Percentiles rank a stretch among this genome's conserved stretches.
These are phyloP conservation scores for Gossypium schwendimanii DNA, from an alignment of 441 rosid genomes.

Conservation along the genomic window DNA sequence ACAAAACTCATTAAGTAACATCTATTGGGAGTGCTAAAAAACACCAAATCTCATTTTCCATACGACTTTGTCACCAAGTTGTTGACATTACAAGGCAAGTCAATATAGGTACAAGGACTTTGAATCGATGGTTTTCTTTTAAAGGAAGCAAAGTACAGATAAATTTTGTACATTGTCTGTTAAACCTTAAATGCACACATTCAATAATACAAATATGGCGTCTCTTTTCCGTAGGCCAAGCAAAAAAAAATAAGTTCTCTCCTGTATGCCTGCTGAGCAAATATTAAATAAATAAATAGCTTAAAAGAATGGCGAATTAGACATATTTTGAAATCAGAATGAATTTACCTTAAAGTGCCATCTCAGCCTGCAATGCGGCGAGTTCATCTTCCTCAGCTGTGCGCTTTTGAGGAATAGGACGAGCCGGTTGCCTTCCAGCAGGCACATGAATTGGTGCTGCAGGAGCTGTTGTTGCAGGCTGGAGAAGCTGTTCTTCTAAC, in stretches of 20 bases:
- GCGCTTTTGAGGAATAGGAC: neutral
- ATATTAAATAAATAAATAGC: neutral
- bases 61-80: neutral
- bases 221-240: neutral
- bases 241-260: neutral
- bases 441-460: neutral
- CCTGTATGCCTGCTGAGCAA: neutral
- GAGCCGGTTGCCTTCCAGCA: neutral
- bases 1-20: too few relatives aligned
- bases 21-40: too few relatives aligned
- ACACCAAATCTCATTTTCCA: too few relatives aligned
- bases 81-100: neutral
- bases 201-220: constrained; percentile 19
- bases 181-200: constrained; percentile 22
- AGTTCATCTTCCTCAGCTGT: neutral
- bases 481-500: neutral
- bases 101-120: neutral
- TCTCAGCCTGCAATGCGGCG: neutral
- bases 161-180: constrained; percentile 30
- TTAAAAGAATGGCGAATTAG: neutral
- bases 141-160: constrained; percentile 10
- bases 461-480: neutral
- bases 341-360: neutral
- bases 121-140: neutral
- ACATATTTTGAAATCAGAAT: too few relatives aligned